Conservation (phyloP, 176 grass and related monocot species). For the Oryza meridionalis region DNA sequence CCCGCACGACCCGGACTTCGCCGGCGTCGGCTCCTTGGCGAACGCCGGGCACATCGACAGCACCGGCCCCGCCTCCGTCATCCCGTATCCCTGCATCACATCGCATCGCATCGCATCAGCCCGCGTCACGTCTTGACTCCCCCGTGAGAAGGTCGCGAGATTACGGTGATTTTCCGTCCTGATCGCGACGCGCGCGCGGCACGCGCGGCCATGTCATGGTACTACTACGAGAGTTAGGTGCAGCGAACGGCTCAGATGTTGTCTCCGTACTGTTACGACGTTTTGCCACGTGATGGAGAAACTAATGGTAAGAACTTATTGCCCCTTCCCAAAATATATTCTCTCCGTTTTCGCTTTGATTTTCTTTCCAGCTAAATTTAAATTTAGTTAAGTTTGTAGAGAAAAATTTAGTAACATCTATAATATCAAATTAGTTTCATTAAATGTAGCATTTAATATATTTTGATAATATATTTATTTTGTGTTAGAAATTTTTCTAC, state of each 20-base stretch:
- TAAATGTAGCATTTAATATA: no score
- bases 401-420: no score
- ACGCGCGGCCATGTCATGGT: neutral
- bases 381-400: no score
- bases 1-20: constrained; percentile 81
- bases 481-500: no score
- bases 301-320: no score
- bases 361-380: no score
- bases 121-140: neutral
- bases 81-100: constrained; percentile 74
- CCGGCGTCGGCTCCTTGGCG: constrained; percentile 67
- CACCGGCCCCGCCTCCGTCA: constrained; percentile 97
- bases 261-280: neutral
- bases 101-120: no score
- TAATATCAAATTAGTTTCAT: no score
- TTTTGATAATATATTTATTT: no score
- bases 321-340: no score
- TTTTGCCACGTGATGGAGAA: no score
- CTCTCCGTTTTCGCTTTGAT: no score
- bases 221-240: constrained; percentile 6
- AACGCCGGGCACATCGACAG: constrained; percentile 93
- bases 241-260: neutral
- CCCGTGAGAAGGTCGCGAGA: neutral
- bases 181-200: neutral
- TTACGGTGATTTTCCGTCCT: neutral